phyloP scores from a whole-genome alignment of 2,329 filamentous ascomycete species.

The Colletotrichum brevisporum region DNA sequence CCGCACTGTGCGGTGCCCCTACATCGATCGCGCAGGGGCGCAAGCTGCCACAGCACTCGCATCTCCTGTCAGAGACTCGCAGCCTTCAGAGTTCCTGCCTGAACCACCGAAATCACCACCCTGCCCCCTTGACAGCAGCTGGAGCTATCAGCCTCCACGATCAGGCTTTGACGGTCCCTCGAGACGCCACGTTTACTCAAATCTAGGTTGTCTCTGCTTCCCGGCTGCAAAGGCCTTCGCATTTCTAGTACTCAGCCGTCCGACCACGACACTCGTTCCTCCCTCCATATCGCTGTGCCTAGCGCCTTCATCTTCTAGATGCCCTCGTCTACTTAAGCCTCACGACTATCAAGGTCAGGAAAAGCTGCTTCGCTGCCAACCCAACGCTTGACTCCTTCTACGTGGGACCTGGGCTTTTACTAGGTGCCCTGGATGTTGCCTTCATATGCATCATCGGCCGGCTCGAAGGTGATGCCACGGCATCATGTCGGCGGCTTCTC shows the following conservation, averaged over 20 bases:
- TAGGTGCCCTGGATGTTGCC: conserved; percentile 65
- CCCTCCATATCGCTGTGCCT: neutral
- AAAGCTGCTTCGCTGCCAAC: conserved; percentile 15
- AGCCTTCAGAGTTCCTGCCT: too few species aligned
- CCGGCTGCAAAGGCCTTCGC: neutral
- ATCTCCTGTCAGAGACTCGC: too few species aligned
- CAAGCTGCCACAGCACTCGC: too few species aligned
- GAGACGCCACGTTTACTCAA: neutral
- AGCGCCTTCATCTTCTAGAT: conserved; percentile 41
- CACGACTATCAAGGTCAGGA: conserved; percentile 28
- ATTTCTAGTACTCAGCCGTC: neutral
- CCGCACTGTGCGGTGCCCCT: too few species aligned
- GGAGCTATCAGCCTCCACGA: conserved; percentile 5
- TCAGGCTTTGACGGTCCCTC: conserved; percentile 1
- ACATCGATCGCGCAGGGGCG: too few species aligned
- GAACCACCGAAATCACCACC: too few species aligned
- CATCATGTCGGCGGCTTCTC: conserved; percentile 82
- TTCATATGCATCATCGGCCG: conserved; percentile 66
- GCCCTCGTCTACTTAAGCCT: conserved; percentile 49
- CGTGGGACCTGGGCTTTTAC: conserved; percentile 22
- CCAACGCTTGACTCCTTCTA: conserved; percentile 31
- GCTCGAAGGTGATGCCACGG: conserved; percentile 84
- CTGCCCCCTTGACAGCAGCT: conserved; percentile 4
- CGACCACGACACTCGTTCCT: conserved; percentile 10
- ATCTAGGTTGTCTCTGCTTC: neutral